phyloP scores from a whole-genome alignment of 2,329 filamentous ascomycete species.

The Thelonectria rubi region DNA sequence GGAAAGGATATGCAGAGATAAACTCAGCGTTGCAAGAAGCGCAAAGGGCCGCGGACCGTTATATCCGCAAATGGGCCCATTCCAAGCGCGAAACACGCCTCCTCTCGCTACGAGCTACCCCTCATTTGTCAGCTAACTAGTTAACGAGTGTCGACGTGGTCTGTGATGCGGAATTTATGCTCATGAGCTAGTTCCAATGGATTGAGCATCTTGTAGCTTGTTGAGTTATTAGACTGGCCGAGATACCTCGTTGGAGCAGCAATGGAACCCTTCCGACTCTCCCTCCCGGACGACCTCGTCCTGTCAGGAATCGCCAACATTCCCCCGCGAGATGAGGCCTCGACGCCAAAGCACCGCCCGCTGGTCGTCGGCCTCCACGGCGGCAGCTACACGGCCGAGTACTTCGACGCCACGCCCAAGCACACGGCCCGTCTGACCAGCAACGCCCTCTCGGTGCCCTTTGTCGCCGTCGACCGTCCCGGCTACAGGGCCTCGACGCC shows the following conservation, averaged over 20 bases:
- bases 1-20: conserved; percentile 5
- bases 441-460: conserved; percentile 29
- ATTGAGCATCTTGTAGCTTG: not conserved
- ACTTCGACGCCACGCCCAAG: conserved; percentile 33
- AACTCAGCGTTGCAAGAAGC: not conserved
- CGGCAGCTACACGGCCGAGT: conserved; percentile 33
- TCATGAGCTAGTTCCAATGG: not conserved
- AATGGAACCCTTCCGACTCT: conserved; percentile 31
- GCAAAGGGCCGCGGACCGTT: not conserved
- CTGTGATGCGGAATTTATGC: not conserved
- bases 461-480: conserved; percentile 36
- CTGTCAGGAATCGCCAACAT: conserved; percentile 32
- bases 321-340: conserved; percentile 8
- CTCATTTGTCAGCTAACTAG: conserved; percentile 19
- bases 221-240: not conserved
- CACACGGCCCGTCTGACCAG: conserved; percentile 28
- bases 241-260: not conserved
- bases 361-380: conserved; percentile 36
- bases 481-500: conserved; percentile 31
- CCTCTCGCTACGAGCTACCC: not conserved
- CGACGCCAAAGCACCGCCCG: conserved; percentile 24
- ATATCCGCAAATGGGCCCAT: conserved; percentile 16
- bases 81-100: not conserved
- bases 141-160: no score
- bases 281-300: conserved; percentile 20